A percentile compares a stretch with the other conserved stretches of the same genome.
Evolutionary conservation across 2,329 filamentous ascomycete genomes (phyloP).

Genomic region (Zelopaecilomyces penicillatus): DNA sequence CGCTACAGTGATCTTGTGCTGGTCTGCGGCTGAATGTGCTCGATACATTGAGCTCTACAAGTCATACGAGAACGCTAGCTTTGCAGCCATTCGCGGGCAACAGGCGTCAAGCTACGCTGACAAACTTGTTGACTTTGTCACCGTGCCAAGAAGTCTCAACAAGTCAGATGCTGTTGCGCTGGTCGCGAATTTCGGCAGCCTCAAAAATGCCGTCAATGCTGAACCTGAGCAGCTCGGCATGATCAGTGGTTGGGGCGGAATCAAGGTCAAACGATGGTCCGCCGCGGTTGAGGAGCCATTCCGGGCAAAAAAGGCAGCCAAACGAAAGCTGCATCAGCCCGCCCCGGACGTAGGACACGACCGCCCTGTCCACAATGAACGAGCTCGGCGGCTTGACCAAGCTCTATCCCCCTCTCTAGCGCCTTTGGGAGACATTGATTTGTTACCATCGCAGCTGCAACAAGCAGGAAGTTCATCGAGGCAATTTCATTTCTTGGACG

Average conservation of each 20-base stretch:
- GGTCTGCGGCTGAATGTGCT: constrained; percentile 88
- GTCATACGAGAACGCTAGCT: constrained; percentile 76
- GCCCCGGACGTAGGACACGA: not conserved
- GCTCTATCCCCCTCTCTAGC: constrained; percentile 32
- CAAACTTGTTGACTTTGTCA: constrained; percentile 85
- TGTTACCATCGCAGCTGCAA: not conserved
- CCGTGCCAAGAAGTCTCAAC: constrained; percentile 80
- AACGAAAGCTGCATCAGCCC: constrained; percentile 22
- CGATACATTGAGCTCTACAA: constrained; percentile 95
- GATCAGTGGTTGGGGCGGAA: constrained; percentile 90
- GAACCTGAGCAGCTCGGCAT: constrained; percentile 74
- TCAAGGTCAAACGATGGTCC: constrained; percentile 85
- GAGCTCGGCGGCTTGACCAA: constrained; percentile 25
- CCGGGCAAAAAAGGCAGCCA: constrained; percentile 62
- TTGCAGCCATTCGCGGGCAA: constrained; percentile 75
- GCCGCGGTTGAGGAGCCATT: constrained; percentile 79
- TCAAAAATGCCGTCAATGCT: constrained; percentile 81
- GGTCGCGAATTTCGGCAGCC: constrained; percentile 84
- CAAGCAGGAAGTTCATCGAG: constrained; percentile 11
- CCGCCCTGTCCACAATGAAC: constrained; percentile 5
- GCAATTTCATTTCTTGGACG: constrained; percentile 31
- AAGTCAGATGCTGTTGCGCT: constrained; percentile 88
- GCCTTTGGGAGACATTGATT: constrained; percentile 30
- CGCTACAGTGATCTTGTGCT: constrained; percentile 84
- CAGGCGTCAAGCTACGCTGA: constrained; percentile 80